Percentiles rank a stretch among this genome's conserved stretches.
Conservation (phyloP, 2,329 filamentous ascomycete species). For the Neopestalotiopsis sp. region DNA sequence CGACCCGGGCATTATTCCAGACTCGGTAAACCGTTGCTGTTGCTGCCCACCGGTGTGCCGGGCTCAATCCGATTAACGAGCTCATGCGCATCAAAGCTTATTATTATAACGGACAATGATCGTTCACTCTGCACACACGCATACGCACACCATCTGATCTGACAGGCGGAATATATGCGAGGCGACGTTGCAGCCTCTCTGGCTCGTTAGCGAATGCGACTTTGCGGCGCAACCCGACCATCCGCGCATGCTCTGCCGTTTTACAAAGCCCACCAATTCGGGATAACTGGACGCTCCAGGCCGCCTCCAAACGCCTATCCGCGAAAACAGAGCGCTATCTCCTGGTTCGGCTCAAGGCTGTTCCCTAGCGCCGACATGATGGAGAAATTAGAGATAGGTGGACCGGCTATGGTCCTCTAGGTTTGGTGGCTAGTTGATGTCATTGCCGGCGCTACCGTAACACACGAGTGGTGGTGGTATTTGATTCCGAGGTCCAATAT, state of each 20-base stretch:
- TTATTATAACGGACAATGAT: not conserved
- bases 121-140: not conserved
- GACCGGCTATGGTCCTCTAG: not conserved
- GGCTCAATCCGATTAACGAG: slow-evolving; percentile 1
- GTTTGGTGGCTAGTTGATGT: slow-evolving; percentile 15
- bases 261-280: slow-evolving; percentile 8
- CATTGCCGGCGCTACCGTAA: slow-evolving; percentile 10
- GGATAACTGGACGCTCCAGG: slow-evolving; percentile 15
- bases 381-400: slow-evolving; percentile 1
- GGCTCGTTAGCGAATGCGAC: not conserved
- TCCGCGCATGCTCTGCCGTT: not conserved
- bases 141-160: not conserved
- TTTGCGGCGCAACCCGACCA: slow-evolving; percentile 1
- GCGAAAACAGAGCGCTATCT: not conserved
- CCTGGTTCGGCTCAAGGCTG: not conserved
- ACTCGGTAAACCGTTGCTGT: not conserved
- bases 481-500: not conserved
- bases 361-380: slow-evolving; percentile 12
- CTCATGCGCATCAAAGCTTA: slow-evolving; percentile 4
- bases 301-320: not conserved
- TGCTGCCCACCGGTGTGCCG: not conserved
- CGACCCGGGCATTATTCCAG: not conserved
- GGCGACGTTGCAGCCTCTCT: slow-evolving; percentile 3
- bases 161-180: not conserved
- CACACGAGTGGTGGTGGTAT: not conserved